These are phyloP conservation scores for Pichia membranifaciens DNA, from an alignment of 805 yeast species.

Conservation along the genomic window DNA sequence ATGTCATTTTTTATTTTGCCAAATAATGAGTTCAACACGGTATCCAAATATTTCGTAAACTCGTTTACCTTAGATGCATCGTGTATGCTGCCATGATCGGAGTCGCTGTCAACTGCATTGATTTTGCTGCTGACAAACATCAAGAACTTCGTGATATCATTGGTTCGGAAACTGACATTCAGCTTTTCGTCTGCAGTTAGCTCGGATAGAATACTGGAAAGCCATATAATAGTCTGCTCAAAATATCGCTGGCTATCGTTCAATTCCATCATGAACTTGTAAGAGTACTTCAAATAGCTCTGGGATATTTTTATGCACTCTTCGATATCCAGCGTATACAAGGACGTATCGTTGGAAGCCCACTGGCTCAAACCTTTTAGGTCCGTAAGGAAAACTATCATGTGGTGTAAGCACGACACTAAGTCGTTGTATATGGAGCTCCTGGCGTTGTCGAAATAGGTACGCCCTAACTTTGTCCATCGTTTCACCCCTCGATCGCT, in stretches of 20 bases:
- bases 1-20: slow-evolving; percentile 20
- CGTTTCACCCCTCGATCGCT: slow-evolving; percentile 62
- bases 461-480: slow-evolving; percentile 46
- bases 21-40: slow-evolving; percentile 14
- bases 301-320: slow-evolving; percentile 18
- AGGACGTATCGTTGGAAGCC: slow-evolving; percentile 24
- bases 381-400: slow-evolving; percentile 41
- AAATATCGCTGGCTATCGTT: slow-evolving; percentile 44
- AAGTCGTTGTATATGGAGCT: slow-evolving; percentile 43
- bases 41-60: slow-evolving; percentile 14
- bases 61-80: slow-evolving; percentile 4
- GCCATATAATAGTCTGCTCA: slow-evolving; percentile 42
- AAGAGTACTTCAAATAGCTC: slow-evolving; percentile 29
- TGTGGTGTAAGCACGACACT: slow-evolving; percentile 51
- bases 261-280: slow-evolving; percentile 36
- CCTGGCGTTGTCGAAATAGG: slow-evolving; percentile 45
- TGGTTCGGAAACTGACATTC: slow-evolving; percentile 18
- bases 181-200: slow-evolving; percentile 34
- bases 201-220: slow-evolving; percentile 32
- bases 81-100: not conserved
- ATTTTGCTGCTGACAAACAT: slow-evolving; percentile 16
- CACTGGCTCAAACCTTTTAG: slow-evolving; percentile 38
- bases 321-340: slow-evolving; percentile 17
- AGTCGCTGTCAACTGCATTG: slow-evolving; percentile 1
- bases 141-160: slow-evolving; percentile 30